Percentiles rank a stretch among this genome's conserved stretches.
Evolutionary conservation across 2,329 filamentous ascomycete genomes (phyloP).

Genomic region (Paramyrothecium sp.): DNA sequence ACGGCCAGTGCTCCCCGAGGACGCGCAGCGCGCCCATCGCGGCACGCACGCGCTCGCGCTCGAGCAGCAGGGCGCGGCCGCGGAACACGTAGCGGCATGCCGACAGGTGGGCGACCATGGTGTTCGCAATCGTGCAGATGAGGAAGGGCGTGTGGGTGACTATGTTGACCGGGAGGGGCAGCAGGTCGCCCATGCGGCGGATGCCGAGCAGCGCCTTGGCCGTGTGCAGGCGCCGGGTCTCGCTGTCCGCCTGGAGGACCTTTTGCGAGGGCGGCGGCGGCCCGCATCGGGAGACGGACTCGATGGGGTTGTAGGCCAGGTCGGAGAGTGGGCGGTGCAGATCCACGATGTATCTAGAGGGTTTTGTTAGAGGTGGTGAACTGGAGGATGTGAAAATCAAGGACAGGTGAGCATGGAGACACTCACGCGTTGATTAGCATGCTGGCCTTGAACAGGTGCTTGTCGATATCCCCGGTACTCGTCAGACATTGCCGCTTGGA

Average conservation of each 20-base stretch:
- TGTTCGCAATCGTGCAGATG: slow-evolving; percentile 3
- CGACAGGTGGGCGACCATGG: slow-evolving; percentile 1
- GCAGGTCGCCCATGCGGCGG: slow-evolving; percentile 2
- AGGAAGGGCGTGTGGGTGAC: slow-evolving; percentile 2
- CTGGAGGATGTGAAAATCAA: too few relatives aligned
- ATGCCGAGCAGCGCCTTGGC: slow-evolving; percentile 1
- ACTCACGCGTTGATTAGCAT: not conserved
- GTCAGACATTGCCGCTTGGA: slow-evolving; percentile 64
- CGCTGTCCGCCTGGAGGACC: not conserved
- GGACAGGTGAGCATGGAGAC: not conserved
- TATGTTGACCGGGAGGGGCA: slow-evolving; percentile 1
- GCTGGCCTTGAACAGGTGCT: not conserved
- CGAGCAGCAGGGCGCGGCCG: not conserved
- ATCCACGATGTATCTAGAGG: not conserved
- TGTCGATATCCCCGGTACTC: slow-evolving; percentile 49
- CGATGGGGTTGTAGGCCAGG: slow-evolving; percentile 3
- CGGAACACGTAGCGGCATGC: slow-evolving; percentile 4
- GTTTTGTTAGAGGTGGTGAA: not conserved
- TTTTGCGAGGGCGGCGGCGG: not conserved
- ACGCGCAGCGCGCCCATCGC: slow-evolving; percentile 1
- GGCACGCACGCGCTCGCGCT: slow-evolving; percentile 1
- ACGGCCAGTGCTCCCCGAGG: slow-evolving; percentile 3
- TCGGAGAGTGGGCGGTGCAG: slow-evolving; percentile 3
- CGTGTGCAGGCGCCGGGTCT: slow-evolving; percentile 1
- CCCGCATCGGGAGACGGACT: slow-evolving; percentile 3